Percentiles rank a stretch among this genome's conserved stretches.
These are phyloP conservation scores for Blastobotrys malaysiensis DNA, from an alignment of 1,139 yeast genomes.

Conservation along the genomic window DNA sequence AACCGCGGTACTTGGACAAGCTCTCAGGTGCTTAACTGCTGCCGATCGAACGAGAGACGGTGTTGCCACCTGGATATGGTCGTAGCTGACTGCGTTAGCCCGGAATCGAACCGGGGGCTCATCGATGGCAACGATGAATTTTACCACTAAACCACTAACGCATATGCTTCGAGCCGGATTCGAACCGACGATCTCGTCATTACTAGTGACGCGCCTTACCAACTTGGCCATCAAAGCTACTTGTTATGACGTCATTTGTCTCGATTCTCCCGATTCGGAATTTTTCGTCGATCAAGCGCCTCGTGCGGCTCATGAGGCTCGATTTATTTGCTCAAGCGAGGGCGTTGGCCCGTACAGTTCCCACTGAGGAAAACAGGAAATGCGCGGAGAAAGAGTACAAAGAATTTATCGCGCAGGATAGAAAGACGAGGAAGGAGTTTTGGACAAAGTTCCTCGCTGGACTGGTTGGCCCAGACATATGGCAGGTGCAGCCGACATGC, in stretches of 20 bases:
- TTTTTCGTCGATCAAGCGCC: not conserved
- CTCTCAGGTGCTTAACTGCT: not conserved
- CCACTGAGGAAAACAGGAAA: too few relatives aligned
- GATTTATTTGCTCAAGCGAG: too few relatives aligned
- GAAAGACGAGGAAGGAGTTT: too few relatives aligned
- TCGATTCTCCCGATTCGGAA: not conserved
- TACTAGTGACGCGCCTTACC: conserved; percentile 88
- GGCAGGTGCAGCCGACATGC: too few relatives aligned
- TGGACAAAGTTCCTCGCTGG: too few relatives aligned
- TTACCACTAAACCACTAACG: conserved; percentile 12
- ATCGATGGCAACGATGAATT: conserved; percentile 15
- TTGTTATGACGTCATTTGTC: not conserved
- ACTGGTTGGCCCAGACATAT: too few relatives aligned
- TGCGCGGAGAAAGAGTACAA: too few relatives aligned
- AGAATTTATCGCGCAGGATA: too few relatives aligned
- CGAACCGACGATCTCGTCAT: conserved; percentile 84
- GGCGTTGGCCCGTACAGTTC: too few relatives aligned
- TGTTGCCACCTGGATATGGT: not conserved
- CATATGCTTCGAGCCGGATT: conserved; percentile 64
- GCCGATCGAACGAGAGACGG: conserved; percentile 1
- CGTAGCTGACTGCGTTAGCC: conserved; percentile 12
- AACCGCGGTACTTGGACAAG: not conserved
- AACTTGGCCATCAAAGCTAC: conserved; percentile 65
- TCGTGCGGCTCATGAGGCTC: not conserved
- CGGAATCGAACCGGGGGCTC: conserved; percentile 17